phyloP scores from a whole-genome alignment of 139 green algal genomes.

The Chlorella ohadii region DNA sequence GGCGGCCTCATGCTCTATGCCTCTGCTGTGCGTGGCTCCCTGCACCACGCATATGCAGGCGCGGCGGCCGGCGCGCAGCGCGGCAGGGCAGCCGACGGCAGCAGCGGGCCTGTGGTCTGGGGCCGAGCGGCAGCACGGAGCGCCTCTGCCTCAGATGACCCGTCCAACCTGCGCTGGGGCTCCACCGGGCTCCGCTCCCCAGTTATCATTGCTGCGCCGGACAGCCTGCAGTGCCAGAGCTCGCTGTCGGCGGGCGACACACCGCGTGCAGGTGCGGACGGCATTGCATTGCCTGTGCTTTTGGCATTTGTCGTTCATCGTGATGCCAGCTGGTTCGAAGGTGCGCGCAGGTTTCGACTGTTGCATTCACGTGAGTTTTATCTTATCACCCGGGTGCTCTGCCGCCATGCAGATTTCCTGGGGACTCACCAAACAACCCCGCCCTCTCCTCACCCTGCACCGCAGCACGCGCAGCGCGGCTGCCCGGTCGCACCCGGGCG shows the following conservation, averaged over 20 bases:
- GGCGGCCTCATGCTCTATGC: too few relatives aligned
- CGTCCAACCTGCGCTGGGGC: constrained; percentile 35
- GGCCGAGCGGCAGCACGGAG: background rate
- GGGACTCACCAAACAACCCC: too few relatives aligned
- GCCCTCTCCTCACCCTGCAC: too few relatives aligned
- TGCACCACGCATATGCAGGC: background rate
- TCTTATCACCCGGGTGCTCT: too few relatives aligned
- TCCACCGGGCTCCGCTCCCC: constrained; percentile 17
- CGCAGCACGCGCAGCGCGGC: background rate
- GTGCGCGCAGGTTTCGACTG: too few relatives aligned
- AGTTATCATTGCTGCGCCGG: background rate
- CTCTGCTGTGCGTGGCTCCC: background rate
- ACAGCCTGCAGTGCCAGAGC: constrained; percentile 28
- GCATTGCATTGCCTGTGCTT: too few relatives aligned
- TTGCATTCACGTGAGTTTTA: too few relatives aligned
- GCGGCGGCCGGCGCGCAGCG: background rate
- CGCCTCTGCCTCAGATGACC: constrained; percentile 2
- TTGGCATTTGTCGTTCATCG: too few relatives aligned
- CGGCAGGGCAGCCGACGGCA: too few relatives aligned
- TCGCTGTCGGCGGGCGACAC: constrained; percentile 4
- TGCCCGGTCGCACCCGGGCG: background rate
- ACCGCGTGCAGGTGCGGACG: background rate
- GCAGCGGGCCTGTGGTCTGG: too few relatives aligned
- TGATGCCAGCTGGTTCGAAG: too few relatives aligned
- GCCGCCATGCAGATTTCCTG: too few relatives aligned